Evolutionary conservation across 371 early-diverging fungal species (phyloP), one percentile per base, ranked within the genome.

Genomic region (Actinomortierella ambigua): DNA sequence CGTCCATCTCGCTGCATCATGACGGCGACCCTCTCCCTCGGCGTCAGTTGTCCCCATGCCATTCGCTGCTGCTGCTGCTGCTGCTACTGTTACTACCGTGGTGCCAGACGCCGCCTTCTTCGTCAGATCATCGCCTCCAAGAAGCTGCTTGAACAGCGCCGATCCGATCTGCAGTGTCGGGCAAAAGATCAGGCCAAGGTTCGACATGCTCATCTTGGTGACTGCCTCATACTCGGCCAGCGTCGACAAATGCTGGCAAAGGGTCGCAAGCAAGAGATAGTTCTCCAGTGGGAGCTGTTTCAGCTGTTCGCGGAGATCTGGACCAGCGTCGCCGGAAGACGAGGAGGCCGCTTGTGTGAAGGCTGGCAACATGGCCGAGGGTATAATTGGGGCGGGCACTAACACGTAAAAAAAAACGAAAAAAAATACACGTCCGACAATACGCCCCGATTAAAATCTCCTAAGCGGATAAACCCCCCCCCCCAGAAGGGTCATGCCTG

Each of bases 121-220:
- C 7, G 34, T 34, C 4, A 11, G 34, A 3, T 61, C 69, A 42
- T 69, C 69, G 17, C 69, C 69, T 11, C 68, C 73, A 8, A 71
- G 59, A 11, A 77, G 51, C 22, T 63, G 50, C 43, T 71, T 77
- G 55, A 93, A 91, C 15, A 95, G 68, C 6, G 82, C 80, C 29
- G 92, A 86, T 1, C 89, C 86, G 18, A 94, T 85, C 22, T 88
- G 86, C 2, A 93, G 75, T 0, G 90, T 93, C 7, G 93, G 93
- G 27, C 90, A 85, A 71, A 94, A 94, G 1, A 94, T 89, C 17
- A 93, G 82, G 0, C 89, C 91, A 22, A 94, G 80, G 65, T 94
- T 94, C 14, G 87, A 83, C 5, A 87, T 80, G 11, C 84, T 90
- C 94, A 94, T 94, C 57, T 88, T 85, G 68, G 92, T 94, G 18